phyloP scores from a whole-genome alignment of 208 protist genomes.

The Endotrypanum monterogeii region DNA sequence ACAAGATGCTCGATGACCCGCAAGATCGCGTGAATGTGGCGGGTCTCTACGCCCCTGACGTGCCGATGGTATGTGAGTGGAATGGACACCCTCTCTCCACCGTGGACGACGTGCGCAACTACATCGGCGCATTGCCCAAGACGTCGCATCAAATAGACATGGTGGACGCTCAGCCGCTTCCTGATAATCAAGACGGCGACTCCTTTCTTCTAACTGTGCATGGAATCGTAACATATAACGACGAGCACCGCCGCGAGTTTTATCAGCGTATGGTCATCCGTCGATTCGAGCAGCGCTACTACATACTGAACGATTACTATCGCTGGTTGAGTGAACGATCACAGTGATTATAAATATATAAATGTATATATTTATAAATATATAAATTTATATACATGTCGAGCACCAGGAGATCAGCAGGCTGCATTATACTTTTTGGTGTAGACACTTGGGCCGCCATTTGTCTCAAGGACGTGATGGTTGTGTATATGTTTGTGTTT shows the following conservation, averaged over 20 bases:
- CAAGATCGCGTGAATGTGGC: conserved; percentile 56
- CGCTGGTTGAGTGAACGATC: conserved; percentile 81
- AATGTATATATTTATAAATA: too few species aligned
- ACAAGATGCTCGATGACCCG: conserved; percentile 75
- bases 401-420: too few species aligned
- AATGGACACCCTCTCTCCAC: conserved; percentile 81
- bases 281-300: conserved; percentile 68
- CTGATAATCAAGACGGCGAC: conserved; percentile 74
- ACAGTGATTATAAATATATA: conserved; percentile 11
- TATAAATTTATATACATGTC: too few species aligned
- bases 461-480: too few species aligned
- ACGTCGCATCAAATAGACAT: conserved; percentile 81
- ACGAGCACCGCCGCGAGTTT: conserved; percentile 88
- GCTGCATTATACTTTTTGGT: too few species aligned
- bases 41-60: conserved; percentile 66
- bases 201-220: conserved; percentile 84
- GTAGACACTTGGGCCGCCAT: too few species aligned
- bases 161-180: conserved; percentile 90
- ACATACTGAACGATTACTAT: conserved; percentile 93
- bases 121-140: conserved; percentile 67
- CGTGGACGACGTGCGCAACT: conserved; percentile 49
- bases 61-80: conserved; percentile 84
- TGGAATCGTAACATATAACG: conserved; percentile 83
- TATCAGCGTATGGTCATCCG: conserved; percentile 86
- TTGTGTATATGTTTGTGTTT: too few species aligned